Evolutionary conservation across 192 early-diverging fungal genomes (phyloP).

Genomic region (Kickxella alabastrina): DNA sequence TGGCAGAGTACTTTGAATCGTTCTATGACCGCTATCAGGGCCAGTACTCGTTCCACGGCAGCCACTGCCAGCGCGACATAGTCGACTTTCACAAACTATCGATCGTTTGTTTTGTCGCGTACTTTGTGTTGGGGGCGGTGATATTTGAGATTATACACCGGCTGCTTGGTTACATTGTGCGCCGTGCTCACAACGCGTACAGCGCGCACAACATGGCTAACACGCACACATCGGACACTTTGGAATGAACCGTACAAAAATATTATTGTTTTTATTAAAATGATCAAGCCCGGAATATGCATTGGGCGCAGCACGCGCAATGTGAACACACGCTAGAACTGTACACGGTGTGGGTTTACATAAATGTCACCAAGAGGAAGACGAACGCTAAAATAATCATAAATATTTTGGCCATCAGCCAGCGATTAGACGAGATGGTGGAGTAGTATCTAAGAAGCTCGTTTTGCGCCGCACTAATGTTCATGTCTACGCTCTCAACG

Average conservation of each 20-base stretch:
- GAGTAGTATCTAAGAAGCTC: slow-evolving; percentile 92
- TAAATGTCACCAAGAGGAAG: slow-evolving; percentile 63
- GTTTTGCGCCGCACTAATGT: slow-evolving; percentile 84
- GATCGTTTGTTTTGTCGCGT: slow-evolving; percentile 21
- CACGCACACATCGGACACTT: too few relatives aligned
- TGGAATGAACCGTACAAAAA: too few relatives aligned
- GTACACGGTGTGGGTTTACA: slow-evolving; percentile 51
- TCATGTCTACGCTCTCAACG: slow-evolving; percentile 85
- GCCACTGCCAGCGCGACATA: slow-evolving; percentile 59
- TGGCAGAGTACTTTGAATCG: slow-evolving; percentile 55
- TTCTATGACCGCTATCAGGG: slow-evolving; percentile 60
- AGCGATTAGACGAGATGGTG: slow-evolving; percentile 87
- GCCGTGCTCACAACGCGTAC: too few relatives aligned
- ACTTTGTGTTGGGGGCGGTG: slow-evolving; percentile 9
- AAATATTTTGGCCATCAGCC: slow-evolving; percentile 96
- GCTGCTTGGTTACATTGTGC: neutral
- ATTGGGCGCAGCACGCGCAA: too few relatives aligned
- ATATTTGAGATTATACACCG: slow-evolving; percentile 15
- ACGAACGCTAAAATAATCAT: slow-evolving; percentile 84
- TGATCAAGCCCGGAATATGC: too few relatives aligned
- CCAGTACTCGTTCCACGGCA: slow-evolving; percentile 68
- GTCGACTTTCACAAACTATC: slow-evolving; percentile 42
- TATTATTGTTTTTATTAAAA: too few relatives aligned
- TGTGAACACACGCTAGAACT: too few relatives aligned
- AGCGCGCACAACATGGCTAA: too few relatives aligned